Evolutionary conservation across 1,139 yeast genomes (phyloP).

Genomic region (Yamadazyma oceani): DNA sequence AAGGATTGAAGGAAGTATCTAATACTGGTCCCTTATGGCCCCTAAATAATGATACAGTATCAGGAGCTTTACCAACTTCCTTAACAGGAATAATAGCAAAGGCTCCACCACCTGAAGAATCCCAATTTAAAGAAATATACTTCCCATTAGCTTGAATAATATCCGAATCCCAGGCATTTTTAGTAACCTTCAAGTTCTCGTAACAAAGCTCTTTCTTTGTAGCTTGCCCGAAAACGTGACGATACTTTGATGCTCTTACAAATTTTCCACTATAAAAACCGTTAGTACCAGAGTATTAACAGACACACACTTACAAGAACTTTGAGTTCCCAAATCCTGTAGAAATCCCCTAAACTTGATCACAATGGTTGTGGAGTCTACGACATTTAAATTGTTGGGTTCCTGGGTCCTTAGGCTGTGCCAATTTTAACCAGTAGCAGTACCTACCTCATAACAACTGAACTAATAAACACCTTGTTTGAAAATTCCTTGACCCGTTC

Average conservation of each 20-base stretch:
- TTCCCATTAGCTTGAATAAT: constrained; percentile 78
- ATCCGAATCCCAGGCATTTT: constrained; percentile 96
- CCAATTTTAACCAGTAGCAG: too few relatives aligned
- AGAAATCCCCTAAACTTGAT: too few relatives aligned
- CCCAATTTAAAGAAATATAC: constrained; percentile 87
- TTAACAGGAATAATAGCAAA: constrained; percentile 85
- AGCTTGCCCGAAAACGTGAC: constrained; percentile 94
- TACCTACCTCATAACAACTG: constrained; percentile 10
- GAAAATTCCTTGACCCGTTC: background rate
- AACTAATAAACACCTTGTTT: background rate
- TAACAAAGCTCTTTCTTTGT: constrained; percentile 84
- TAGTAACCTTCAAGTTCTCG: constrained; percentile 81
- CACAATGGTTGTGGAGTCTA: too few relatives aligned
- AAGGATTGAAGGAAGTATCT: constrained; percentile 94
- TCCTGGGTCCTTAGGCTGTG: too few relatives aligned
- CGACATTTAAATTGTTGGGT: too few relatives aligned
- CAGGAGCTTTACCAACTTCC: constrained; percentile 95
- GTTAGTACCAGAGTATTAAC: constrained; percentile 6
- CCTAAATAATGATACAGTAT: constrained; percentile 85
- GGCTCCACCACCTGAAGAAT: constrained; percentile 95
- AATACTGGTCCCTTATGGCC: constrained; percentile 95
- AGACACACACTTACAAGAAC: background rate
- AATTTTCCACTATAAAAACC: constrained; percentile 73
- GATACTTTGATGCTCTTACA: constrained; percentile 93
- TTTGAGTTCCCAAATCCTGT: too few relatives aligned